Evolutionary conservation across 106 monocot genomes (phyloP), one percentile per base, ranked within the genome.

Genomic region (Dendrobium nobile): DNA sequence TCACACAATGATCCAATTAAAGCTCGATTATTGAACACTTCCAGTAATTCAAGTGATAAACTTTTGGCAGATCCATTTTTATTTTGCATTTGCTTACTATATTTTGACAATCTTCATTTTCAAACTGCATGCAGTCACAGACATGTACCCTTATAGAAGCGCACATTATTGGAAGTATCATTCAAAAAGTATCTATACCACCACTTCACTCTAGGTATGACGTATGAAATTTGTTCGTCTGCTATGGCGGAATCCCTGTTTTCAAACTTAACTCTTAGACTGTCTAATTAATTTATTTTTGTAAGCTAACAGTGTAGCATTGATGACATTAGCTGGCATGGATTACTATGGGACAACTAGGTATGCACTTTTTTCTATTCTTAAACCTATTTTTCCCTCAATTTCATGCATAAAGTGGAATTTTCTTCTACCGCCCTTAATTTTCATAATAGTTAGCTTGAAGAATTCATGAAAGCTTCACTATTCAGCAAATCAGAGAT

Each of bases 321-420:
- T 93, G 73, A 83, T 93, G 85, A 90, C 88, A 75, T 51, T 93
- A 67, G 90, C 93, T 37, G 82, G 87, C 70, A 88, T 93, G 88
- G 88, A 93, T 19, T 93, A 93, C 64, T 93, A 86, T 84, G 93
- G 93, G 70, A 93, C 93, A 37, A 93, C 93, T 26, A 93, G 93
- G 93, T 93, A 90, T 76, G 45, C 48, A 47, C 27, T 48, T 48
- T 48, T 47, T 76, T 76, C 43, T 37, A 0, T 44, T 43, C 20
- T 76, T 75, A n/a, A 19, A 48, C 3, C 76, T 74, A 74, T 74
- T 74, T 41, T 15, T 40, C 15, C 7, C 15, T 16, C 37, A 6
- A 33, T 70, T 67, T 15, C 70, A 70, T 65, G 2, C 64, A 8
- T 45, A 17, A 58, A 22, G 37, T 16, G 11, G 15, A 33, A 13